These are phyloP conservation scores for Saccharomycopsis synnaedendra DNA, from an alignment of 805 yeast genomes.

Conservation along the genomic window DNA sequence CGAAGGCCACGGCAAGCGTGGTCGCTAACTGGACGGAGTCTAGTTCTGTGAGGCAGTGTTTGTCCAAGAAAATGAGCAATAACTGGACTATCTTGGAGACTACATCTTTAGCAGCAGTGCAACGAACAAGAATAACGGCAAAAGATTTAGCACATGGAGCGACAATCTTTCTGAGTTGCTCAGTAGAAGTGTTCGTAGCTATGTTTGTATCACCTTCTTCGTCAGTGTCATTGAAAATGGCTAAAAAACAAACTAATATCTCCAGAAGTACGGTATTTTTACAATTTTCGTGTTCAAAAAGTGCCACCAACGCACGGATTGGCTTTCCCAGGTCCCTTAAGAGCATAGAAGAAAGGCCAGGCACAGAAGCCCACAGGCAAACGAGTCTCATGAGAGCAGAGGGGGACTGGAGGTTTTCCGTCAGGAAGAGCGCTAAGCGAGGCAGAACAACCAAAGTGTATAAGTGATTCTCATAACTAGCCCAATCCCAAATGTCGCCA, in stretches of 20 bases:
- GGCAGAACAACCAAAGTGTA: conserved; percentile 47
- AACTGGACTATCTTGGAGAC: conserved; percentile 44
- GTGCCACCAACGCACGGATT: conserved; percentile 40
- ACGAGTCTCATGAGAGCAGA: conserved; percentile 66
- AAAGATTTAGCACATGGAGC: no score
- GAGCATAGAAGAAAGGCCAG: conserved; percentile 38
- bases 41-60: conserved; percentile 45
- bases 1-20: conserved; percentile 31
- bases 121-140: conserved; percentile 14
- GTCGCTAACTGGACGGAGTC: conserved; percentile 33
- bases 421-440: conserved; percentile 54
- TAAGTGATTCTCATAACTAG: conserved; percentile 33
- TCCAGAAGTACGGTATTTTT: conserved; percentile 53
- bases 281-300: conserved; percentile 42
- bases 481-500: not conserved
- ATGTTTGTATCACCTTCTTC: no score
- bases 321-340: conserved; percentile 45
- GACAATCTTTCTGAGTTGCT: no score
- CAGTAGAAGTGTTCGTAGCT: no score
- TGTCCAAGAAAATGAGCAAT: conserved; percentile 39
- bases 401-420: conserved; percentile 73
- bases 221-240: no score
- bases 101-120: conserved; percentile 28
- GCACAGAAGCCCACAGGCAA: conserved; percentile 41
- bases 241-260: no score